These are phyloP conservation scores for Mollisia scopiformis DNA, from an alignment of 2,329 filamentous ascomycete genomes.

Conservation along the genomic window DNA sequence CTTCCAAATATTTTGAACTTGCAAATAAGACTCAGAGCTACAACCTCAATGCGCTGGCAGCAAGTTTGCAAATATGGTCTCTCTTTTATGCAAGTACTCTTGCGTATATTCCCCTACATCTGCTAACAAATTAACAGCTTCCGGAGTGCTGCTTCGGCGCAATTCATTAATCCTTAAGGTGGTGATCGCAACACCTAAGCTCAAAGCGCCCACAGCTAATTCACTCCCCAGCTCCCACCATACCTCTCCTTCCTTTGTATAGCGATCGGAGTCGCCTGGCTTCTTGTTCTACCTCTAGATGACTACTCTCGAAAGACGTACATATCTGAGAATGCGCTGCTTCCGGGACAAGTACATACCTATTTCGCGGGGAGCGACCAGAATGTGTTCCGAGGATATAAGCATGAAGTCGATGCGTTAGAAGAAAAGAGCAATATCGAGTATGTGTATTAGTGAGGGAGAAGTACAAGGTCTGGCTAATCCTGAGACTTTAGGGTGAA, in stretches of 20 bases:
- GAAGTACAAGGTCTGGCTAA: slow-evolving; percentile 9
- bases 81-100: slow-evolving; percentile 29
- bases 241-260: slow-evolving; percentile 87
- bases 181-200: background rate
- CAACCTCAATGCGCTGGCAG: background rate
- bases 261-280: slow-evolving; percentile 83
- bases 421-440: slow-evolving; percentile 55
- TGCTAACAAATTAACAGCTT: slow-evolving; percentile 39
- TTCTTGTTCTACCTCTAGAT: slow-evolving; percentile 86
- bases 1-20: slow-evolving; percentile 6
- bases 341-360: slow-evolving; percentile 95
- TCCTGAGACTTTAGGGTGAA: slow-evolving; percentile 56
- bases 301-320: slow-evolving; percentile 92
- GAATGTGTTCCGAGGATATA: slow-evolving; percentile 89
- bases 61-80: slow-evolving; percentile 24
- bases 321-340: slow-evolving; percentile 94
- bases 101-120: background rate
- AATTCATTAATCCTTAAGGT: slow-evolving; percentile 77
- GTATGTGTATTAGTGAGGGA: slow-evolving; percentile 40
- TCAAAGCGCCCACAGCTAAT: background rate
- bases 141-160: slow-evolving; percentile 71
- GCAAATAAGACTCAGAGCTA: background rate
- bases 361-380: slow-evolving; percentile 98
- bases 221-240: slow-evolving; percentile 61
- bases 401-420: slow-evolving; percentile 75